Evolutionary conservation across 148 eudicot species (phyloP), one percentile per base, ranked within the genome.

Genomic region (Euryodendron excelsum): DNA sequence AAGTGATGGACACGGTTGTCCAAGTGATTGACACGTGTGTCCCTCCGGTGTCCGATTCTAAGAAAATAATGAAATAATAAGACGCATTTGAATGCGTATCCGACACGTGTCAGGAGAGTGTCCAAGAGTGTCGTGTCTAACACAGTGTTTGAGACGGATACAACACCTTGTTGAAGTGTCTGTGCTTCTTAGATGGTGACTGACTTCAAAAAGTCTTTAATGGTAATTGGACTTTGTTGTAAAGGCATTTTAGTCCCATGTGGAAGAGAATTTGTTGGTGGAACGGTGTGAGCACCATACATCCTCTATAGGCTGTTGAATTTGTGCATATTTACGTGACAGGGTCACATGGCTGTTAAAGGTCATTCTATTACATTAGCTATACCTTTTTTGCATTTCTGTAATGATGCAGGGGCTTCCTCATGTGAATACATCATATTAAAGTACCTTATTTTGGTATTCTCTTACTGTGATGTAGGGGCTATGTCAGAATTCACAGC

Each of bases 401-500:
- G 10, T 31, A 25, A 15, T 34, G 25, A 33, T 55, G 5, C 13
- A 12, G 14, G 75, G 56, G 5, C 27, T 59, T 60, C 18, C 39
- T 72, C 15, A 13, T 3, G 17, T 70, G 36, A 50, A 34, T 13
- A 21, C 45, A 48, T 30, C 59, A 41, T 36, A 30, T 56, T 28
- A n/a, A 56, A 41, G 52, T 67, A 31, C 14, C 72, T 55, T 39
- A 3, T 5, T 60, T 39, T 39, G 44, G 64, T 39, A 53, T 44
- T 81, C 50, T 41, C 45, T 41, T 41, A 41, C 9, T 21, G 9
- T 64, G 23, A 48, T 80, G 33, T 34, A 88, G 91, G 80, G 91
- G 91, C 41, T 88, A 88, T 85, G 91, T 88, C 44, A 89, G 91
- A 56, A 88, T 88, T 61, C 91, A 88, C 82, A 88, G 91, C 79